These are phyloP conservation scores for Corymbia maculata DNA, from an alignment of 345 rosid species.

Conservation along the genomic window DNA sequence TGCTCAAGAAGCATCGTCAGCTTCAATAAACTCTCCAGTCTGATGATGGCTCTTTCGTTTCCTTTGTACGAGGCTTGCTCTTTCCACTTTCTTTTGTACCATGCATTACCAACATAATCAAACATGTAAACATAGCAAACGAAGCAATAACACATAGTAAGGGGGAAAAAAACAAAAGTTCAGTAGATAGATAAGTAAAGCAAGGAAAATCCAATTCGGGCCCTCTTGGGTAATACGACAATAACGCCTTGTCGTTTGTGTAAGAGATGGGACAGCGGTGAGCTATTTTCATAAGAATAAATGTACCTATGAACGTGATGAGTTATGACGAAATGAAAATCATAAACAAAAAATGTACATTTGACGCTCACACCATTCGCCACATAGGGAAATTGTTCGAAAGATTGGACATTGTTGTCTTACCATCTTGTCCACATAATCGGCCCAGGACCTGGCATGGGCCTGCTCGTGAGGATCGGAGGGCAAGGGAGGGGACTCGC, in stretches of 20 bases:
- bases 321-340: neutral
- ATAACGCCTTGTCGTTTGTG: no score
- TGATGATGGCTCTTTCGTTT: neutral
- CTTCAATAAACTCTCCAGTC: neutral
- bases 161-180: neutral
- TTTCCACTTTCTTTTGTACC: neutral
- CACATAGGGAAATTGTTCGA: no score
- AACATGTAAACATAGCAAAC: neutral
- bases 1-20: neutral
- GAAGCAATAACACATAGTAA: neutral
- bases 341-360: no score
- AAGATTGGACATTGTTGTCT: neutral
- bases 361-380: no score
- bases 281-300: neutral
- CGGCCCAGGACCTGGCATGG: neutral
- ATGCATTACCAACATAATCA: neutral
- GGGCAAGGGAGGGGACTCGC: neutral
- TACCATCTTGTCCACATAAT: neutral
- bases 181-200: neutral
- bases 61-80: neutral
- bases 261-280: fast-evolving
- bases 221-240: neutral
- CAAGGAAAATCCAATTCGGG: neutral
- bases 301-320: neutral
- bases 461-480: neutral